A percentile compares a stretch with the other conserved stretches of the same genome.
These are phyloP conservation scores for Aspergillus latus DNA, from an alignment of 2,329 filamentous ascomycete genomes.

Conservation along the genomic window DNA sequence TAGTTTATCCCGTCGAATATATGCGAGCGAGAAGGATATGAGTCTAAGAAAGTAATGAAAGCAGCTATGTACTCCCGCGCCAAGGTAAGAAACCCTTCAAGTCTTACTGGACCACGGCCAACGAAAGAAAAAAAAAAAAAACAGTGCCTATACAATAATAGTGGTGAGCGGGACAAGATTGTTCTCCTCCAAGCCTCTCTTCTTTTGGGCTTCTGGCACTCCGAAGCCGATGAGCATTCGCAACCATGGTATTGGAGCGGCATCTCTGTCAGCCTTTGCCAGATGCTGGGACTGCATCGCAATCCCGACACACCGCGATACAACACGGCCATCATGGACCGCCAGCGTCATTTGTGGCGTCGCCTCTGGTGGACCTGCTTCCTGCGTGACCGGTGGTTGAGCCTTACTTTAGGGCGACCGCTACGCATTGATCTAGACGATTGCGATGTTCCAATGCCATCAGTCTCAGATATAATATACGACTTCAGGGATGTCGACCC, in stretches of 20 bases:
- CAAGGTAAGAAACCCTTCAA: slow-evolving; percentile 31
- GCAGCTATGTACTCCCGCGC: slow-evolving; percentile 39
- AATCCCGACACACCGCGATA: slow-evolving; percentile 19
- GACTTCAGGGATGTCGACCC: slow-evolving; percentile 21
- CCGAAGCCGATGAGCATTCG: slow-evolving; percentile 42
- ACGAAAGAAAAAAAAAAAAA: background rate
- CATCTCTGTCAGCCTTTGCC: slow-evolving; percentile 45
- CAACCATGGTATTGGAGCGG: slow-evolving; percentile 51
- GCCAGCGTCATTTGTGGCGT: slow-evolving; percentile 35
- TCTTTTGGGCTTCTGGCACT: slow-evolving; percentile 46
- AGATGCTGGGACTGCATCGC: slow-evolving; percentile 47
- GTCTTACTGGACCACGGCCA: background rate
- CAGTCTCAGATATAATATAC: slow-evolving; percentile 26
- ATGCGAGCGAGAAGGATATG: slow-evolving; percentile 33
- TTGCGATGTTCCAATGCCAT: slow-evolving; percentile 37
- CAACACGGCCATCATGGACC: slow-evolving; percentile 23
- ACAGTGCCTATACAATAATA: slow-evolving; percentile 30
- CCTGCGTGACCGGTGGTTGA: slow-evolving; percentile 44
- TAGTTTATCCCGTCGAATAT: slow-evolving; percentile 28
- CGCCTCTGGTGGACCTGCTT: slow-evolving; percentile 46
- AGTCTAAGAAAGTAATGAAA: slow-evolving; percentile 38
- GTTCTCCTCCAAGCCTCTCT: slow-evolving; percentile 46
- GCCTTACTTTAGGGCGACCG: slow-evolving; percentile 42
- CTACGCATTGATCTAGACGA: slow-evolving; percentile 41
- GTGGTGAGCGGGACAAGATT: slow-evolving; percentile 42